Percentiles rank a stretch among this genome's conserved stretches.
phyloP scores from a whole-genome alignment of 106 monocot species.

The Alisma plantagoaquatica region DNA sequence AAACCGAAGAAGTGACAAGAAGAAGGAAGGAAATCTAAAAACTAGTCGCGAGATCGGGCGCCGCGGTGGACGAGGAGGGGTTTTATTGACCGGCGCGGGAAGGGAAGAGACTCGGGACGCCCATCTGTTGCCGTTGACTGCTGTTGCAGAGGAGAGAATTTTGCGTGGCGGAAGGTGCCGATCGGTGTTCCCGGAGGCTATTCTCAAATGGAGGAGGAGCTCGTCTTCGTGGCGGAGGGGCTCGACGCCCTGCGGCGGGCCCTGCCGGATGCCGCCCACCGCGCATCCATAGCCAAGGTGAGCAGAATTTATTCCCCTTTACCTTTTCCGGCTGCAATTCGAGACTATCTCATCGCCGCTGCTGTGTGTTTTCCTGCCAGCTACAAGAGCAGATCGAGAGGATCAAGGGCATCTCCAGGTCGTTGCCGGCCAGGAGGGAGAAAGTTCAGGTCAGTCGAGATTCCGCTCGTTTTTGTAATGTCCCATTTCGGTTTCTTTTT shows the following conservation, averaged over 20 bases:
- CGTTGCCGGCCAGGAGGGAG: conserved; percentile 14
- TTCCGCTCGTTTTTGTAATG: not conserved
- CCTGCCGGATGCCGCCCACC: conserved; percentile 6
- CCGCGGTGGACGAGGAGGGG: no score
- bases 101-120: no score
- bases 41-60: no score
- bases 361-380: not conserved
- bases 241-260: conserved; percentile 28
- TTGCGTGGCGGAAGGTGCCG: no score
- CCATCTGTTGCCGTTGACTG: no score
- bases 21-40: no score
- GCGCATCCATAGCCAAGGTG: conserved; percentile 24
- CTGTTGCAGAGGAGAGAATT: no score
- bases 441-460: conserved; percentile 44
- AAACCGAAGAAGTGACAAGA: no score
- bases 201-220: conserved; percentile 50
- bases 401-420: conserved; percentile 6
- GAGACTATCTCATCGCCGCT: not conserved
- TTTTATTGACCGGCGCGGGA: no score
- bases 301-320: no score
- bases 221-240: conserved; percentile 21
- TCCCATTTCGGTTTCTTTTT: not conserved
- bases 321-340: not conserved
- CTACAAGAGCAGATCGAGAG: not conserved
- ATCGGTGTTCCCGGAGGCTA: no score